Base-by-base conservation (phyloP, 192 early-diverging fungal species). In the Rhizoclosmatium globosum region DNA sequence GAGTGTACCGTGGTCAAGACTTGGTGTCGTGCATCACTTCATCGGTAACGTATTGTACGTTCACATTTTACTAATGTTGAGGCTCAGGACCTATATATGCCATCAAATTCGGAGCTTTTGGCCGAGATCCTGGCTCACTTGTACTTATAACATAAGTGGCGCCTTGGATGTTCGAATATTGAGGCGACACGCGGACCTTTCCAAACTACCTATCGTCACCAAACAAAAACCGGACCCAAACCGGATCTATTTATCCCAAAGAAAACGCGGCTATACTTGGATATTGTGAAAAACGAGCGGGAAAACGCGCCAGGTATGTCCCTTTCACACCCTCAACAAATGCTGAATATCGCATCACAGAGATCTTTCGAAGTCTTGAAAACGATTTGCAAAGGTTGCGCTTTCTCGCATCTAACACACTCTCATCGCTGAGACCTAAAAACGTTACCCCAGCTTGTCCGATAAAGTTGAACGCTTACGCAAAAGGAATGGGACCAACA, bases 21-120 rank as follows among this genome's bases (percentile, higher is more conserved):
- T 62, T 80, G 15, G 42, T 80, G 4, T 74, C 79, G 41, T 15
- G 21, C 6, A 58, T 80, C 47, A 31, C 11, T 19, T 13, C 64
- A 21, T n/a, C 71, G 62, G 69, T 74, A 19, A 56, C 42, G 1
- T n/a, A 15, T 2, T 13, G 13, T 39, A 2, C 21, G 9, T 39
- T 17, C 2, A 13, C 13, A n/a, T n/a, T 23, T 46, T 23, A 72
- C 17, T 56, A 31, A 6, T 7, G 23, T 15, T 60, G 23, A 1
- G 0, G 47, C 2, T 23, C 59, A 80, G 79, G 38, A 57, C 71
- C 62, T 6, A 60, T 65, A 31, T 73, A 44, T 67, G n/a, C 64
- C 7, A 19, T 80, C 2, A 19, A 41, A 47, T 80, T 80, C 60
- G 79, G 79, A 19, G 42, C 9, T 4, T 80, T 80, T 62, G 72